These are phyloP conservation scores for Pichia sporocuriosa DNA, from an alignment of 805 yeast genomes.

Conservation along the genomic window DNA sequence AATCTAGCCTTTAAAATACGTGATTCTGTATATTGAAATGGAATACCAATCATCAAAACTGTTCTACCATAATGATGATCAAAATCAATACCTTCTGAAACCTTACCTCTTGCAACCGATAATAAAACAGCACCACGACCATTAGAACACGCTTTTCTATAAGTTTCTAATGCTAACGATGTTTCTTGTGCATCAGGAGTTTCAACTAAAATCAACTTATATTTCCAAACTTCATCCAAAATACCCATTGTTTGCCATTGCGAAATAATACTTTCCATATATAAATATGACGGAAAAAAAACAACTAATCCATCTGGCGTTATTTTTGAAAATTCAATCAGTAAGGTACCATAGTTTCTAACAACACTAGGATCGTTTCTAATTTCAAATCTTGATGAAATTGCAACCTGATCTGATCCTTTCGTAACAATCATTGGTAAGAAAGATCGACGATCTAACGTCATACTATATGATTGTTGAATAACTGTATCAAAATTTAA, in stretches of 20 bases:
- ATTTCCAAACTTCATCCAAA: conserved; percentile 96
- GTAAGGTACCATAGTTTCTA: conserved; percentile 87
- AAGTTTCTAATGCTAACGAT: conserved; percentile 88
- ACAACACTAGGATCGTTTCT: conserved; percentile 97
- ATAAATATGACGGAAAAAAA: conserved; percentile 92
- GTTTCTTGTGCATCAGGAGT: conserved; percentile 99
- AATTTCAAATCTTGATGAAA: conserved; percentile 92
- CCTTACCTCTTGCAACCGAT: conserved; percentile 98
- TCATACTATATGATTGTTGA: conserved; percentile 94
- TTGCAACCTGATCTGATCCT: conserved; percentile 97
- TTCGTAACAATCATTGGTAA: conserved; percentile 94
- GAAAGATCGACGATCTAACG: conserved; percentile 85
- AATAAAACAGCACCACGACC: conserved; percentile 96
- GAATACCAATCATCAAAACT: conserved; percentile 97
- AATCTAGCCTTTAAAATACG: conserved; percentile 90
- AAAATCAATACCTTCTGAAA: conserved; percentile 97
- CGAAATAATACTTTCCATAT: conserved; percentile 96
- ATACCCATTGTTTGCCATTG: conserved; percentile 99
- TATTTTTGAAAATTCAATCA: conserved; percentile 87
- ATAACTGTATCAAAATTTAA: conserved; percentile 86
- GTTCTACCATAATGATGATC: conserved; percentile 98
- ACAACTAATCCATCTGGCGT: conserved; percentile 99
- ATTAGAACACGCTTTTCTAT: conserved; percentile 91
- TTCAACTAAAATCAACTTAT: conserved; percentile 88
- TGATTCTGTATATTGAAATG: conserved; percentile 97